phyloP scores from a whole-genome alignment of 164 flowering plant genomes.

The Magnolia sinica region DNA sequence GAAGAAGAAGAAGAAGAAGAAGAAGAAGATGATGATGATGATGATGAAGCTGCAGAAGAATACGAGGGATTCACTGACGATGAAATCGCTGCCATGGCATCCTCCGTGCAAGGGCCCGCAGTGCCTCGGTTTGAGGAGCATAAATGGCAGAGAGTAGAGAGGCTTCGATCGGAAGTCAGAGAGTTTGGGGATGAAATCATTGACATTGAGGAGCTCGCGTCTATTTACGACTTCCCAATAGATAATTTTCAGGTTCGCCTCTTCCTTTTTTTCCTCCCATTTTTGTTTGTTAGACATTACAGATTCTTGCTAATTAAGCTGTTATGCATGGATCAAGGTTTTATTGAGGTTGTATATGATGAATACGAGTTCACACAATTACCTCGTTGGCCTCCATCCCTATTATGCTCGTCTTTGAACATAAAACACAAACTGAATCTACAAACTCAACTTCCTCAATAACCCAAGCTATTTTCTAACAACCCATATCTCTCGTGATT shows the following conservation, averaged over 20 bases:
- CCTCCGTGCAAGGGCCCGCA: not conserved
- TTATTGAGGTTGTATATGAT: no score
- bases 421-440: no score
- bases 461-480: no score
- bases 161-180: conserved; percentile 49
- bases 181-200: conserved; percentile 73
- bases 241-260: conserved; percentile 83
- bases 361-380: no score
- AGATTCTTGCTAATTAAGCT: no score
- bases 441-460: no score
- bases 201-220: conserved; percentile 66
- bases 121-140: conserved; percentile 32
- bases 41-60: conserved; percentile 27
- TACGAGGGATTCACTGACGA: conserved; percentile 17
- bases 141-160: conserved; percentile 77
- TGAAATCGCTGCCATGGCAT: conserved; percentile 18
- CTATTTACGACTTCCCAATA: conserved; percentile 73
- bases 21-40: conserved; percentile 36
- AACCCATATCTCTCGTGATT: no score
- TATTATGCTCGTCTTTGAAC: no score
- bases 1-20: conserved; percentile 30
- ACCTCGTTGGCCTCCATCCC: no score
- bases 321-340: no score
- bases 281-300: not conserved
- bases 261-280: not conserved